A percentile compares a stretch with the other conserved stretches of the same genome.
Evolutionary conservation across 169 alveolate genomes (phyloP).

Genomic region (Plasmodium vivax): DNA sequence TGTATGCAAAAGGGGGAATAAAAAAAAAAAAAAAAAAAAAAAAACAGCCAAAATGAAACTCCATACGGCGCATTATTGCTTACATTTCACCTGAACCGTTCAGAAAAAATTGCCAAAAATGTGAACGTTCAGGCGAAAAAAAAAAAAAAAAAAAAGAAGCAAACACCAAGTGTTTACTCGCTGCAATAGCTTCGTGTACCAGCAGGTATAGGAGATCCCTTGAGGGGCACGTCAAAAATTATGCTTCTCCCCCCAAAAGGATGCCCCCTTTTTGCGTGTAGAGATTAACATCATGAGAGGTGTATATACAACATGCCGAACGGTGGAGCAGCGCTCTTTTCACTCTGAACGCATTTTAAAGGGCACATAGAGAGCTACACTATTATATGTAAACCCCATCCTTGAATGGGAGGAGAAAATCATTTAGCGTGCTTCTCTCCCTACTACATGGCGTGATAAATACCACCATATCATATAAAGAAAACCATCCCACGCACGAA

Average conservation of each 20-base stretch:
- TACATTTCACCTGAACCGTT: background rate
- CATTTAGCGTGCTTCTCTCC: background rate
- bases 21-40: conserved; percentile 2
- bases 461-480: too few relatives aligned
- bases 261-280: background rate
- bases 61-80: background rate
- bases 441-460: background rate
- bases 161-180: background rate
- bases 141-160: background rate
- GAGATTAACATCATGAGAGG: background rate
- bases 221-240: background rate
- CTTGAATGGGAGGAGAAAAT: background rate
- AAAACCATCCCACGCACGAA: background rate
- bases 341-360: background rate
- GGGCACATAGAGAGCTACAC: background rate
- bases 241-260: background rate
- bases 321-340: background rate
- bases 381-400: background rate
- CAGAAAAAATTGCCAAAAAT: background rate
- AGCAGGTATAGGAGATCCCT: background rate
- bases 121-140: background rate
- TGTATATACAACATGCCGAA: background rate
- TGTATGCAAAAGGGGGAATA: background rate
- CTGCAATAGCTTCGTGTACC: background rate
- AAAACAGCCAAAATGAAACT: background rate